These are phyloP conservation scores for Symbiodinium pilosum DNA, from an alignment of 73 alveolate species.

Conservation along the genomic window DNA sequence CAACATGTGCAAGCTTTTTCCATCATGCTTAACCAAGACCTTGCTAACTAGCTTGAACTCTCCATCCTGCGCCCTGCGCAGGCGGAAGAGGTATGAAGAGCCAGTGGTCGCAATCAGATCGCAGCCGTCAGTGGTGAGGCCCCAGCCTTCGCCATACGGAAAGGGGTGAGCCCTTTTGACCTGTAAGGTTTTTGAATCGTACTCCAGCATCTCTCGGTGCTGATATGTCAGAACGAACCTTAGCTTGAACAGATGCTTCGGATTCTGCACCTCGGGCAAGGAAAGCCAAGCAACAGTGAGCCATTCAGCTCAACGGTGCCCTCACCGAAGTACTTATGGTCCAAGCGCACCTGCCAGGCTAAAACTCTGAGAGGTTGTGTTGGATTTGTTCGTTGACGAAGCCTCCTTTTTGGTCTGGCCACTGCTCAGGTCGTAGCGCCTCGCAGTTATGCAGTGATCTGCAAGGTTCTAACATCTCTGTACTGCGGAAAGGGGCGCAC, in stretches of 20 bases:
- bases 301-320: neutral
- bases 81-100: neutral
- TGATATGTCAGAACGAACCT: neutral
- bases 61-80: neutral
- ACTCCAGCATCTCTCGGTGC: neutral
- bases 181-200: neutral
- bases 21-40: neutral
- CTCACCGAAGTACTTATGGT: neutral
- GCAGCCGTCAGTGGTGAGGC: constrained; percentile 72
- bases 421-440: constrained; percentile 3
- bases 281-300: constrained; percentile 5
- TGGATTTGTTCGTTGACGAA: too few relatives aligned
- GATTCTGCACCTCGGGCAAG: neutral
- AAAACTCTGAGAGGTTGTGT: too few relatives aligned
- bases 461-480: too few relatives aligned
- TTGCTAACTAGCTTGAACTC: neutral
- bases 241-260: neutral
- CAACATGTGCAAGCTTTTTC: constrained; percentile 3
- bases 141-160: constrained; percentile 45
- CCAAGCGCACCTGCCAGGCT: neutral
- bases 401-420: constrained; percentile 21
- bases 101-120: neutral
- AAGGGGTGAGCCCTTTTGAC: neutral
- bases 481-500: too few relatives aligned
- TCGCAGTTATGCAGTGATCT: neutral